A percentile compares a stretch with the other conserved stretches of the same genome.
These are phyloP conservation scores for Solanum clarkiae DNA, from an alignment of 257 asterid genomes.

Conservation along the genomic window DNA sequence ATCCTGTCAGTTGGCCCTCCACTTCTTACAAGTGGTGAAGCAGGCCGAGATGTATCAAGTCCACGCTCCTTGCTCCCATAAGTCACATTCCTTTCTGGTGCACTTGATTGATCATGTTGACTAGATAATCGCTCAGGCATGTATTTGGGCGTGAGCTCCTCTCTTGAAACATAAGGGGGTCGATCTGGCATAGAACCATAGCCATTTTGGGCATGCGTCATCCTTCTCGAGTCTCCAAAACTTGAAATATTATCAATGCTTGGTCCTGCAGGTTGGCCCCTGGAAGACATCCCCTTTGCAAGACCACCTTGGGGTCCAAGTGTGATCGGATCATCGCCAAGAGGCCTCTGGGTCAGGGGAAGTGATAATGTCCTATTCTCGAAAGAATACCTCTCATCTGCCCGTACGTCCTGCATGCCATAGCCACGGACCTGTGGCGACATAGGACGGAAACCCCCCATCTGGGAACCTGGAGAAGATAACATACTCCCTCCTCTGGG, in stretches of 20 bases:
- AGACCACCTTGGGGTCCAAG: conserved; percentile 98
- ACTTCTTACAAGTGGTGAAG: conserved; percentile 28
- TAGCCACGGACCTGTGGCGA: conserved; percentile 51
- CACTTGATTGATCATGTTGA: conserved; percentile 33
- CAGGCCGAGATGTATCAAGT: conserved; percentile 19
- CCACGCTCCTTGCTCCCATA: conserved; percentile 18
- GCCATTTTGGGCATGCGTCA: conserved; percentile 47
- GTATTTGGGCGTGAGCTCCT: conserved; percentile 43
- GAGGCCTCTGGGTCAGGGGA: conserved; percentile 65
- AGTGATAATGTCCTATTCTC: conserved; percentile 49
- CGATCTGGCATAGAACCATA: conserved; percentile 45
- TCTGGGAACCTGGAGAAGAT: conserved; percentile 52
- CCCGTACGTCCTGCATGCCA: conserved; percentile 62
- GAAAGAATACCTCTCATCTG: conserved; percentile 45
- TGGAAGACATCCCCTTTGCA: conserved; percentile 73
- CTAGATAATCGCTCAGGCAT: conserved; percentile 39
- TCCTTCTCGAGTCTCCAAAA: conserved; percentile 45
- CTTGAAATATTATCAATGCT: conserved; percentile 22
- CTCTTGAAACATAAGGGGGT: conserved; percentile 44
- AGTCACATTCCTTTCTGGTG: conserved; percentile 23
- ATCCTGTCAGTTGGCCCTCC: conserved; percentile 31
- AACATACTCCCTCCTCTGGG: conserved; percentile 51
- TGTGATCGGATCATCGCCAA: conserved; percentile 61
- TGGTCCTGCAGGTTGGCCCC: conserved; percentile 53
- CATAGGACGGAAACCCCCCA: conserved; percentile 37